Percentiles rank a stretch among this genome's conserved stretches.
Conservation (phyloP, 345 rosid genomes). For the Hypericum perforatum region DNA sequence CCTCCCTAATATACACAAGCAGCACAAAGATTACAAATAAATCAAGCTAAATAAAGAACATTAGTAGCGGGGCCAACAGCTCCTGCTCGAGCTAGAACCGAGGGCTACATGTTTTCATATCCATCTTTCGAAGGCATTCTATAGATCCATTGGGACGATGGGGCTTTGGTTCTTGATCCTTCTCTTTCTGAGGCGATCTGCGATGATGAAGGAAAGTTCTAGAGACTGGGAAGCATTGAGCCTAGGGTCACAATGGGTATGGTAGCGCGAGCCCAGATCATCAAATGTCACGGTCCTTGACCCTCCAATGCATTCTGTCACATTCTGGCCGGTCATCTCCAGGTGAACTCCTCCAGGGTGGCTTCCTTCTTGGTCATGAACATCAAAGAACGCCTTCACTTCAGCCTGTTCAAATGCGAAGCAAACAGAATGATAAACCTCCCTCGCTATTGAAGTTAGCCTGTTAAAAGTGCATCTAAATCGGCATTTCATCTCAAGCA, state of each 20-base stretch:
- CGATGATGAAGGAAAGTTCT: constrained; percentile 27
- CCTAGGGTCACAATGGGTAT: constrained; percentile 24
- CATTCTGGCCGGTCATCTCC: constrained; percentile 27
- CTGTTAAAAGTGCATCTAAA: too few relatives aligned
- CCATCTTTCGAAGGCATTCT: constrained; percentile 8
- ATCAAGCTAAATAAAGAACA: constrained; percentile 3
- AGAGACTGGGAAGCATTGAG: constrained; percentile 25
- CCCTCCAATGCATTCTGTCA: constrained; percentile 26
- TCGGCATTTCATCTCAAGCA: too few relatives aligned
- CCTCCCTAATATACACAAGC: constrained; percentile 16
- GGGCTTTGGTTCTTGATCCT: constrained; percentile 16
- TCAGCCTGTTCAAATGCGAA: constrained; percentile 15
- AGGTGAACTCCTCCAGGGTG: constrained; percentile 23
- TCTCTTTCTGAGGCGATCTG: constrained; percentile 23
- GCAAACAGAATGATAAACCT: neutral
- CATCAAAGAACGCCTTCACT: constrained; percentile 24
- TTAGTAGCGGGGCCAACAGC: constrained; percentile 7
- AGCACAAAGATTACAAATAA: constrained; percentile 16
- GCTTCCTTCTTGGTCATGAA: constrained; percentile 27
- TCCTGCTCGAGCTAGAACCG: neutral
- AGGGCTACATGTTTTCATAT: neutral
- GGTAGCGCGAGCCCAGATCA: constrained; percentile 23
- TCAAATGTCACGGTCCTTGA: constrained; percentile 23
- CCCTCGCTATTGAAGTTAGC: too few relatives aligned
- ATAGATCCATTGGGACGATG: constrained; percentile 17